Evolutionary conservation across 768 basidiomycete genomes (phyloP), one percentile per base, ranked within the genome.

Genomic region (Tulasnella calospora): DNA sequence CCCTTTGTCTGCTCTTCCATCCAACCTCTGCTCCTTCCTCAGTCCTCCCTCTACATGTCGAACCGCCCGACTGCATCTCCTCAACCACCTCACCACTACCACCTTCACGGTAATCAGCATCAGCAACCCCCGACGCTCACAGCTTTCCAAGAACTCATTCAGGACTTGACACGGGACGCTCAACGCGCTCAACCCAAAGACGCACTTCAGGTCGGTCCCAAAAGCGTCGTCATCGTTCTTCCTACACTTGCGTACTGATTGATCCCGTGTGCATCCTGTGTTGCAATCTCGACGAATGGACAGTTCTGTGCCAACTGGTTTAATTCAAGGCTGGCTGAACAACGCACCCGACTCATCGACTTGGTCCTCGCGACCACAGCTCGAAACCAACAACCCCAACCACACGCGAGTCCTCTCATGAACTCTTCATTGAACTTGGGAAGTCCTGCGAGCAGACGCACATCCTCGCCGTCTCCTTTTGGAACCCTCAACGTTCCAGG

Each of bases 251-350:
- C 21, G 8, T 38, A 55, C 67, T 74, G 30, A 76, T 35, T 21
- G 15, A 21, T 21, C 6, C 17, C n/a, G 10, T 12, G 17, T 36
- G 9, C 41, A 55, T 12, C 17, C 57, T 30, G 51, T 61, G 75
- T 36, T 67, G 51, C 75, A 61, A 36, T 61, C 51, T 35, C 33
- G 61, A 67, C 61, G 61, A n/a, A n/a, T 13, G 33, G 30, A 38
- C 35, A 78, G 77, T 95, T 92, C 84, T 94, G 92, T 82, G 91
- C 96, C 71, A 95, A 91, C 82, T 99, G 96, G 96, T 98, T 99
- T 85, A 93, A 96, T 83, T 88, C 89, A 80, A 90, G 94, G 77
- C 87, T 96, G 73, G 92, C 95, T 80, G 93, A 95, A 82, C 95
- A 96, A 82, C 88, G 95, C 77, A 88, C 89, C 67, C 89, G 92